These are phyloP conservation scores for Dalbergia cochinchinensis DNA, from an alignment of 306 rosid genomes.

Conservation along the genomic window DNA sequence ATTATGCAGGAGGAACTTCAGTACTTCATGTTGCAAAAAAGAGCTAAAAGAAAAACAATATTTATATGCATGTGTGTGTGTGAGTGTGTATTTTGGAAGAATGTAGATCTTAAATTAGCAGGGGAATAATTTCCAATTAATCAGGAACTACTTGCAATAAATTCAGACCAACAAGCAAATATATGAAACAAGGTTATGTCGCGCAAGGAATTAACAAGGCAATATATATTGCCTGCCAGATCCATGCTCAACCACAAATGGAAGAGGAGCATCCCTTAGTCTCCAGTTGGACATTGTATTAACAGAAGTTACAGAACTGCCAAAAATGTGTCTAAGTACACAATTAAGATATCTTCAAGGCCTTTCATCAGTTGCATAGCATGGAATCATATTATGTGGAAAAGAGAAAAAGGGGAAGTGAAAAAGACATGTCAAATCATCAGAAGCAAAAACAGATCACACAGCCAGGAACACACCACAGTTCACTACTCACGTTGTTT, in stretches of 20 bases:
- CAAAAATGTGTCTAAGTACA: neutral
- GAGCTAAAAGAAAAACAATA: neutral
- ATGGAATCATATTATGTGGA: neutral
- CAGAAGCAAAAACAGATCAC: neutral
- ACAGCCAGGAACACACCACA: conserved; percentile 10
- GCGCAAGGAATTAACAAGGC: conserved; percentile 29
- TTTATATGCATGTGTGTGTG: too few species aligned
- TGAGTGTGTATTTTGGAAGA: neutral
- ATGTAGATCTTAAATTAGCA: neutral
- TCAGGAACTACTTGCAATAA: conserved; percentile 9
- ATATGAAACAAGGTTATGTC: conserved; percentile 1
- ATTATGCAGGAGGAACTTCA: conserved; percentile 31
- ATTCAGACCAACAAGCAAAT: conserved; percentile 7
- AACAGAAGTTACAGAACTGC: neutral
- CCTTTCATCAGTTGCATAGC: conserved; percentile 21
- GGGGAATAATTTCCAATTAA: conserved; percentile 19
- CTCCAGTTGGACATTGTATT: neutral
- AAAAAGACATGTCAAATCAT: neutral
- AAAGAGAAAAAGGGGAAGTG: neutral
- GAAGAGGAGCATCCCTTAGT: neutral
- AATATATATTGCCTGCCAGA: conserved; percentile 4
- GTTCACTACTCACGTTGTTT: conserved; percentile 75
- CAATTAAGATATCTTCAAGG: conserved; percentile 30
- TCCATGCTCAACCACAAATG: conserved; percentile 17
- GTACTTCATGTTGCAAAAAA: conserved; percentile 12